A percentile compares a stretch with the other conserved stretches of the same genome.
Evolutionary conservation across 1,284 basidiomycete genomes (phyloP).

Genomic region (Lentinula novae-zelandiae): DNA sequence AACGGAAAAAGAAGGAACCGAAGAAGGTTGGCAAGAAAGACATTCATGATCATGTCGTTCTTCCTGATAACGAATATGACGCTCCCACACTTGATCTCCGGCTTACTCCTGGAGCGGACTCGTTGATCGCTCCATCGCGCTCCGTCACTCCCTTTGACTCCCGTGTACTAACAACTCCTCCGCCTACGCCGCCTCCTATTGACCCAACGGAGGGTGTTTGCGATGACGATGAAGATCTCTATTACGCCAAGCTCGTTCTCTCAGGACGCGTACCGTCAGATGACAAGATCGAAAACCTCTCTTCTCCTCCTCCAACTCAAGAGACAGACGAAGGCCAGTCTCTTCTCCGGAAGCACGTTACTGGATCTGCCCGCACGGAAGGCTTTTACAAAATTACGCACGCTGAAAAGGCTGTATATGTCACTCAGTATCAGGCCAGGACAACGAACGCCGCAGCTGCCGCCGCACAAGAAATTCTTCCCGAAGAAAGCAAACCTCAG

Average conservation of each 20-base stretch:
- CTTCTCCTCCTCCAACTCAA: constrained; percentile 12
- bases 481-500: constrained; percentile 32
- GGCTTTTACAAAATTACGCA: constrained; percentile 95
- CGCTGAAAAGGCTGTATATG: constrained; percentile 88
- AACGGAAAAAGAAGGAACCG: constrained; percentile 30
- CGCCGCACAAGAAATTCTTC: constrained; percentile 28
- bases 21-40: constrained; percentile 28
- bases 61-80: constrained; percentile 46
- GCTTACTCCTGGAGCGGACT: constrained; percentile 29
- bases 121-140: constrained; percentile 39
- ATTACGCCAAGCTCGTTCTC: constrained; percentile 73
- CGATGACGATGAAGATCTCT: constrained; percentile 90
- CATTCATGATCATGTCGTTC: constrained; percentile 46
- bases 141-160: constrained; percentile 39
- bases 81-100: constrained; percentile 47
- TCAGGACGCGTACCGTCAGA: constrained; percentile 22
- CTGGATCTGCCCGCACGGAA: constrained; percentile 87
- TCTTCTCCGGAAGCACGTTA: constrained; percentile 65
- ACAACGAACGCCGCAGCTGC: constrained; percentile 29
- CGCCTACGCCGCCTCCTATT: constrained; percentile 50
- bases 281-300: constrained; percentile 19
- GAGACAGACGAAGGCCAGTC: constrained; percentile 12
- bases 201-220: constrained; percentile 59
- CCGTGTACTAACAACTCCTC: constrained; percentile 31
- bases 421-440: constrained; percentile 68